These are phyloP conservation scores for Hibiscus tridactylites DNA, from an alignment of 345 rosid genomes.

Conservation along the genomic window DNA sequence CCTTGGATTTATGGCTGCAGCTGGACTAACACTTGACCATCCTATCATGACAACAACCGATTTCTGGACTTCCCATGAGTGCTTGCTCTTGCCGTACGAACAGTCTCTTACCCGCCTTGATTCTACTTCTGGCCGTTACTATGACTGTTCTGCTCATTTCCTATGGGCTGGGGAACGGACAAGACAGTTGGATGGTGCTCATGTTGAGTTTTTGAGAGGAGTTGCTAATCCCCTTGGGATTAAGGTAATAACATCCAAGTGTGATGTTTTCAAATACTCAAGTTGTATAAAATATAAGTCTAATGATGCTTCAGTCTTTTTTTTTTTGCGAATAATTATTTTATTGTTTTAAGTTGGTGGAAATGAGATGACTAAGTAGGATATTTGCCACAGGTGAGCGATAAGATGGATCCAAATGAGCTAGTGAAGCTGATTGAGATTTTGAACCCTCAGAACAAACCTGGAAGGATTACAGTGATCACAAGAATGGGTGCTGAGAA, in stretches of 20 bases:
- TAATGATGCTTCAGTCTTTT: too few species aligned
- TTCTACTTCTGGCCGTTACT: slow-evolving; percentile 63
- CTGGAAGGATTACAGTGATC: slow-evolving; percentile 79
- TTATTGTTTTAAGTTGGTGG: background rate
- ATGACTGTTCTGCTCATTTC: slow-evolving; percentile 72
- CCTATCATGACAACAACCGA: slow-evolving; percentile 71
- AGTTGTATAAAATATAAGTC: background rate
- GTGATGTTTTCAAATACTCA: background rate
- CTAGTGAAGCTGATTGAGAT: slow-evolving; percentile 79
- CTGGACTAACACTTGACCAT: slow-evolving; percentile 61
- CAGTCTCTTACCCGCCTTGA: slow-evolving; percentile 62
- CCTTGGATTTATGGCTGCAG: slow-evolving; percentile 69
- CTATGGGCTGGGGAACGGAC: slow-evolving; percentile 74
- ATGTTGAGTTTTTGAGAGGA: slow-evolving; percentile 68
- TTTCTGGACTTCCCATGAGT: slow-evolving; percentile 75
- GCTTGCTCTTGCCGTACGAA: slow-evolving; percentile 65
- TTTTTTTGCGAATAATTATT: too few species aligned
- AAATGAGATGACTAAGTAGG: slow-evolving; percentile 1
- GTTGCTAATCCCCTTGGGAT: slow-evolving; percentile 71
- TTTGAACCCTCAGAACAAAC: slow-evolving; percentile 75
- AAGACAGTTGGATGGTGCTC: slow-evolving; percentile 69
- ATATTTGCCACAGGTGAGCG: slow-evolving; percentile 54
- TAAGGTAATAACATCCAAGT: slow-evolving; percentile 33
- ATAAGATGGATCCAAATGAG: slow-evolving; percentile 88
- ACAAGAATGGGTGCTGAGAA: slow-evolving; percentile 96